Evolutionary conservation across 2,329 filamentous ascomycete species (phyloP).

Genomic region (Curvularia sp.): DNA sequence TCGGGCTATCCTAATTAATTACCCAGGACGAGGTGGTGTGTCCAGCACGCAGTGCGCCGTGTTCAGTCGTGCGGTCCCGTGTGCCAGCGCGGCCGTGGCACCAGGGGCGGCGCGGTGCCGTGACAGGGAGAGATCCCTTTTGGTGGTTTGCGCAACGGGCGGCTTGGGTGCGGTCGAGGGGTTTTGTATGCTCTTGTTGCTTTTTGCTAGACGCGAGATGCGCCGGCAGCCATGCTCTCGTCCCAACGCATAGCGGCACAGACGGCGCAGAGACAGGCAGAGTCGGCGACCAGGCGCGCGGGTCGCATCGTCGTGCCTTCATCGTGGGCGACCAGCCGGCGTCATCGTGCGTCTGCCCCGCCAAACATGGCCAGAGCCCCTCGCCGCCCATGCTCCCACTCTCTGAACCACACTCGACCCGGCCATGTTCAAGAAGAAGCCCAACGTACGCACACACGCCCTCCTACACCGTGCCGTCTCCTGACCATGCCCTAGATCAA

Average conservation of each 20-base stretch:
- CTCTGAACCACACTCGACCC: neutral
- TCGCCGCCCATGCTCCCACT: neutral
- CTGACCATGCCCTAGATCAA: conserved; percentile 61
- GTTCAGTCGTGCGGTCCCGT: too few species aligned
- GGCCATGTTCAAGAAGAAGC: conserved; percentile 70
- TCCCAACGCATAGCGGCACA: neutral
- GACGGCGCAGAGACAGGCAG: neutral
- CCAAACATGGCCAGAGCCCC: neutral
- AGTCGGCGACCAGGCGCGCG: neutral
- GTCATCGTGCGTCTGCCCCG: conserved; percentile 3
- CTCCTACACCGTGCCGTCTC: neutral
- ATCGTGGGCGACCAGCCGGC: conserved; percentile 2
- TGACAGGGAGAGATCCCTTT: neutral
- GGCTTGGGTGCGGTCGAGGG: neutral
- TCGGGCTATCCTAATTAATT: too few species aligned
- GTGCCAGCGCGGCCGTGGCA: too few species aligned
- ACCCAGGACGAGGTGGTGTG: too few species aligned
- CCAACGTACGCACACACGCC: conserved; percentile 53
- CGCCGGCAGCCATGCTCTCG: too few species aligned
- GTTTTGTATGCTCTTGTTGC: neutral
- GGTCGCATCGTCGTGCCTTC: neutral
- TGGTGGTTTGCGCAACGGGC: neutral
- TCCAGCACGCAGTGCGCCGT: too few species aligned
- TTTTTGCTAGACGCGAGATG: neutral
- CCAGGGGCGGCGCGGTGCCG: too few species aligned